Percentiles rank a stretch among this genome's conserved stretches.
These are phyloP conservation scores for Pythium periplocum DNA, from an alignment of 352 stramenopile species.

Conservation along the genomic window DNA sequence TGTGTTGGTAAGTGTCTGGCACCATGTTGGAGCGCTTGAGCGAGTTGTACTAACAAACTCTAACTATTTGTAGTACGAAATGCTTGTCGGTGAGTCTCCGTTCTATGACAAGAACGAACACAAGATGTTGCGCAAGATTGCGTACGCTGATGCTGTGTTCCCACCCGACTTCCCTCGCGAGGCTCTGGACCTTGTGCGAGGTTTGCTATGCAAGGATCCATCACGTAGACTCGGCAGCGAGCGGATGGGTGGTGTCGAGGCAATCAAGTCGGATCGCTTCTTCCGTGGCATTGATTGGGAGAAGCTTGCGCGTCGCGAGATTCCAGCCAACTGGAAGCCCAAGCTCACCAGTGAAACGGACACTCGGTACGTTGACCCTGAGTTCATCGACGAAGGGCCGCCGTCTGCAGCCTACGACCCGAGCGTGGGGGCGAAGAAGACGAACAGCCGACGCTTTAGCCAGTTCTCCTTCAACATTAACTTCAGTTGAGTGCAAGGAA, in stretches of 20 bases:
- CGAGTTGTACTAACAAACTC: too few species aligned
- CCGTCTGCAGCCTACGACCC: slow-evolving; percentile 78
- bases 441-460: slow-evolving; percentile 81
- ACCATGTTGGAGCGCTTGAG: not conserved
- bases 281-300: slow-evolving; percentile 77
- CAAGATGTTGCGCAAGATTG: slow-evolving; percentile 84
- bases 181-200: slow-evolving; percentile 67
- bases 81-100: slow-evolving; percentile 80
- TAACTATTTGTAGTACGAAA: slow-evolving; percentile 63
- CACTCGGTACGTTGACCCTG: slow-evolving; percentile 84
- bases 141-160: slow-evolving; percentile 71
- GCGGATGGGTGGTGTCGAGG: slow-evolving; percentile 51
- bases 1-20: slow-evolving; percentile 62
- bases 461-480: slow-evolving; percentile 90
- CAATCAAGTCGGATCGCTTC: slow-evolving; percentile 70
- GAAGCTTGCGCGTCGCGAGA: slow-evolving; percentile 56
- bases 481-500: slow-evolving; percentile 18
- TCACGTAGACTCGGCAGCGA: slow-evolving; percentile 64
- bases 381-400: slow-evolving; percentile 84
- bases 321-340: slow-evolving; percentile 76
- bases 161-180: slow-evolving; percentile 71
- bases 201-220: slow-evolving; percentile 70
- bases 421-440: slow-evolving; percentile 50
- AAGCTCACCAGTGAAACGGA: slow-evolving; percentile 83
- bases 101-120: slow-evolving; percentile 89